Base-by-base conservation (phyloP, 2,329 filamentous ascomycete genomes). In the Botrytis sinoallii region DNA sequence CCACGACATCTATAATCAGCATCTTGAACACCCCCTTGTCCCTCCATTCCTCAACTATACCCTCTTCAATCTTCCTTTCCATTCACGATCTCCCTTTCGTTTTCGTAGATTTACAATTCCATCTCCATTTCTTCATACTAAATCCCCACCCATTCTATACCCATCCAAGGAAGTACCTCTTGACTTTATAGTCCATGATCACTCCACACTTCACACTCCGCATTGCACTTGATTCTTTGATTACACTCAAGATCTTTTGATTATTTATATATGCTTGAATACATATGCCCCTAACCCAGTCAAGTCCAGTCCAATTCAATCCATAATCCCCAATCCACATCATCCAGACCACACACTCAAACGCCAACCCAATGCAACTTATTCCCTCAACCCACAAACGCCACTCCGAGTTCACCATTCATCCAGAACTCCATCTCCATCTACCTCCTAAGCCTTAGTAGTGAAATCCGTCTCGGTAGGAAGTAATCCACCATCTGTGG, bases 391-490 rank as follows among this genome's bases (percentile, higher is more conserved):
- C 44, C 38, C n/a, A 64, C 60, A 63, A 63, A 63, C 60, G 35
- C 60, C 60, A n/a, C 35, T 25, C 35, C 38, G 25, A 63, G 25
- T 61, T 44, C 61, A 2, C 61, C 16, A 0, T n/a, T 3, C 4
- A 61, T 29, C 52, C 35, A 38, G 59, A 14, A 38, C 32, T 16
- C 59, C 12, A 61, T 61, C 32, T n/a, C 59, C 6, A n/a, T 60
- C 29, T 35, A 38, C 12, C 4, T 6, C 20, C 61, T 77, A 81
- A 71, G 79, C 78, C 84, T 88, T 89, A 72, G 91, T 93, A 55
- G 94, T 98, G 81, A 97, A 98, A 83, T 98, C 95, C 68, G 88
- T 93, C 88, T 98, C 95, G 78, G 82, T 86, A 42, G 89, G 87
- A 77, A 92, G 89, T 74, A 87, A 86, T 57, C 88, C 88, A 71